Conservation (phyloP, 129 eudicot genomes). For the Scalesia atractyloides region DNA sequence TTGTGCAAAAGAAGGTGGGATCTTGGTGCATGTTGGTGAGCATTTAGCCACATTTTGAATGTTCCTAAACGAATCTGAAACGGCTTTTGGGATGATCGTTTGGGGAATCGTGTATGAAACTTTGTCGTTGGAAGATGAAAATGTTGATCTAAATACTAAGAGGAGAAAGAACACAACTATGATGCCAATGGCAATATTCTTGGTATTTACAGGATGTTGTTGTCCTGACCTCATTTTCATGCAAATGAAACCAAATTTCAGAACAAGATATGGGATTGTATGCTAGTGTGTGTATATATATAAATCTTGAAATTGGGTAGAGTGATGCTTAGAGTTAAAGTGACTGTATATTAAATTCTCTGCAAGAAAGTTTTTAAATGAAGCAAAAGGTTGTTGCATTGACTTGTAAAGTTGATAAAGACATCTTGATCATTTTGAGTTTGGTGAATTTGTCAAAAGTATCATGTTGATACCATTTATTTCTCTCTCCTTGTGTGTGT, state of each 20-base stretch:
- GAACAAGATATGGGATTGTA: conserved; percentile 12
- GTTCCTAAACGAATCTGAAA: conserved; percentile 20
- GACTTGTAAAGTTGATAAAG: conserved; percentile 22
- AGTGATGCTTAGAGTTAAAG: conserved; percentile 41
- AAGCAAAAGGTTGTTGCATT: conserved; percentile 63
- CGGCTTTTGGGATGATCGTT: conserved; percentile 35
- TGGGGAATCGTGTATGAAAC: conserved; percentile 33
- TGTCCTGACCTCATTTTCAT: conserved; percentile 70
- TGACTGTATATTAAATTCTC: conserved; percentile 17
- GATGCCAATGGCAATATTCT: conserved; percentile 50
- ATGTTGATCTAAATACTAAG: conserved; percentile 59
- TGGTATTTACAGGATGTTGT: conserved; percentile 51
- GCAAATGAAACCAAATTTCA: neutral
- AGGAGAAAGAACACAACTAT: conserved; percentile 57
- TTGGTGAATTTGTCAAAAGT: neutral
- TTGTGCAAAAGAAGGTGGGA: conserved; percentile 77
- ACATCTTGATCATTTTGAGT: conserved; percentile 23
- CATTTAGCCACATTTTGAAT: conserved; percentile 34
- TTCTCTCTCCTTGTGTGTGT: too few relatives aligned
- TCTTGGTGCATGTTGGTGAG: conserved; percentile 66
- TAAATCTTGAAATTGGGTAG: neutral
- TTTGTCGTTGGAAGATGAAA: conserved; percentile 44
- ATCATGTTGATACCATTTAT: too few relatives aligned
- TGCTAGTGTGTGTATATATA: conserved; percentile 19
- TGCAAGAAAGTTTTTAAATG: conserved; percentile 52